Base-by-base conservation (phyloP, 1,284 basidiomycete genomes). In the Microbotryum lychnidis-dioicae region DNA sequence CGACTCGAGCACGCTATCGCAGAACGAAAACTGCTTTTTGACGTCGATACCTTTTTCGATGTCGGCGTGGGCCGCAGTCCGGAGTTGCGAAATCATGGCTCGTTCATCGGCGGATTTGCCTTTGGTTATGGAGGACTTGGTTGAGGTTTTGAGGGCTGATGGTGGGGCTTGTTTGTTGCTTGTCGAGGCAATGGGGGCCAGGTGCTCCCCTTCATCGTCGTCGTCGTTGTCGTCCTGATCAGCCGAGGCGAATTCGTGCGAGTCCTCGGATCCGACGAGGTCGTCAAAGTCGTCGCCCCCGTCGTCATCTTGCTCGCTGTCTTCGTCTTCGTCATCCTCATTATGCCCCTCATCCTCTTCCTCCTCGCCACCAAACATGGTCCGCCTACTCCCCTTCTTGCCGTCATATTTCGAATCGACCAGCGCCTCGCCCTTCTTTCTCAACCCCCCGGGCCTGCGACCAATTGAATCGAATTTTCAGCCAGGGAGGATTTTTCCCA, bases 1-100 rank as follows among this genome's bases (percentile, higher is more conserved):
- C 21, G 87, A 83, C 72, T 93, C 89, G 45, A 96, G 80, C 44
- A 96, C 78, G 7, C 81, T 80, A 73, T 94, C 89, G 84, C 89
- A 94, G 37, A 91, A 77, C 6, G 80, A 79, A 61, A 90, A 82
- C 76, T 97, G 92, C 66, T 81, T 82, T 57, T 83, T 80, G 63
- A 97, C 84, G 10, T 87, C 89, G 65, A 81, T 82, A 2, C 91
- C 92, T 75, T 96, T 82, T 48, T 76, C 74, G 52, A 80, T 73
- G 62, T 81, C 79, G 10, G 71, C 89, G 73, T 84, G 81, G 65
- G 83, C 81, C 29, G 79, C 83, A 72, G 80, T 79, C 65, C 79
- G 81, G 59, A 87, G 75, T 45, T 79, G 78, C 9, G 79, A 78
- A 29, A 82, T 75, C 60, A 83, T 75, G 68, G 85, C 81, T 21